A percentile compares a stretch with the other conserved stretches of the same genome.
phyloP scores from a whole-genome alignment of 176 grass and related monocot species.

The Eleusine indica region DNA sequence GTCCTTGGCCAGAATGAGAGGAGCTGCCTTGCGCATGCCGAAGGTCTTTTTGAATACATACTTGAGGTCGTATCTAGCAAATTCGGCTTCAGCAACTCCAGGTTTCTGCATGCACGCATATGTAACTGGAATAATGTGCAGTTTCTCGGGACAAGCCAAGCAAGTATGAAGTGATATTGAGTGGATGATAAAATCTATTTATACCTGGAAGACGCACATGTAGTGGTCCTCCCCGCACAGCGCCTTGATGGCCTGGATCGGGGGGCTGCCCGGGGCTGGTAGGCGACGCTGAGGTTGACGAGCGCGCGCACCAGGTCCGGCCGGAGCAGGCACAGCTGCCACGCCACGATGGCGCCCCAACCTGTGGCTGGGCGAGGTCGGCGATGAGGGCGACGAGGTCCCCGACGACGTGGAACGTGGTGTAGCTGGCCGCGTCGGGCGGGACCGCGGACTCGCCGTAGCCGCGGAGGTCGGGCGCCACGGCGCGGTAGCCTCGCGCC shows the following conservation, averaged over 20 bases:
- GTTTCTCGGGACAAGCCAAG: not conserved
- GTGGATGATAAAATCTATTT: not conserved
- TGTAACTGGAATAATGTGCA: not conserved
- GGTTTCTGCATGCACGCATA: conserved; percentile 53
- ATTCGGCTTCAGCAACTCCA: conserved; percentile 79
- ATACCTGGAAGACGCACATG: conserved; percentile 70
- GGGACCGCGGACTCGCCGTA: conserved; percentile 69
- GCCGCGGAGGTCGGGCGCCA: conserved; percentile 76
- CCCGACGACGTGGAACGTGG: conserved; percentile 71
- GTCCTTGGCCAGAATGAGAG: conserved; percentile 64
- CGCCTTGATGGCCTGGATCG: conserved; percentile 57
- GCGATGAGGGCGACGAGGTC: conserved; percentile 84
- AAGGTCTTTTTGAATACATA: conserved; percentile 56
- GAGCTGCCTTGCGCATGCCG: conserved; percentile 62
- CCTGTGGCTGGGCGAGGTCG: conserved; percentile 57
- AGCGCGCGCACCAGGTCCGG: conserved; percentile 74
- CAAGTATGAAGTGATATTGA: conserved; percentile 2
- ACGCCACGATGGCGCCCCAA: conserved; percentile 82
- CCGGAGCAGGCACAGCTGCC: conserved; percentile 73
- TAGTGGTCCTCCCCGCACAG: conserved; percentile 71
- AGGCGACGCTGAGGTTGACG: conserved; percentile 70
- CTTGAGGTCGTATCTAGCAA: conserved; percentile 45
- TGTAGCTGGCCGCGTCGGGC: conserved; percentile 38
- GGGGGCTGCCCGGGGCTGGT: conserved; percentile 42
- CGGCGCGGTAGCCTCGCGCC: conserved; percentile 58